These are phyloP conservation scores for Jamesozyma gamospora DNA, from an alignment of 805 yeast genomes.

Conservation along the genomic window DNA sequence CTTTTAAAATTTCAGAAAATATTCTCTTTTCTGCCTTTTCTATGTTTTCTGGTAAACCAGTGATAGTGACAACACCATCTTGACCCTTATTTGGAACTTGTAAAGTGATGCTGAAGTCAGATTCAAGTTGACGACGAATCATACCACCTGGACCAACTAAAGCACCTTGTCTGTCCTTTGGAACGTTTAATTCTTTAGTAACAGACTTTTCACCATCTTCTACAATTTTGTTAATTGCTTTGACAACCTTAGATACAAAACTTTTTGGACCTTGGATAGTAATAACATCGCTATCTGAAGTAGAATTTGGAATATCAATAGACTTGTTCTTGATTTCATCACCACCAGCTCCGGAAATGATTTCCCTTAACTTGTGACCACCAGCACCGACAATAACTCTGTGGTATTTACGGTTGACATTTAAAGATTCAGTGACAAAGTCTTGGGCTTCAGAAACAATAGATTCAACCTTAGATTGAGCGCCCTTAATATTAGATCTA, in stretches of 20 bases:
- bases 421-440: slow-evolving; percentile 44
- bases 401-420: slow-evolving; percentile 66
- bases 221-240: slow-evolving; percentile 53
- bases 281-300: slow-evolving; percentile 47
- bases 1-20: slow-evolving; percentile 44
- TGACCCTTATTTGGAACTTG: slow-evolving; percentile 54
- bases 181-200: slow-evolving; percentile 44
- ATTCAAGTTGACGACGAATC: slow-evolving; percentile 60
- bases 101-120: slow-evolving; percentile 53
- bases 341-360: slow-evolving; percentile 73
- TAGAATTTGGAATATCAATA: slow-evolving; percentile 54
- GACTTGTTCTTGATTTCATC: slow-evolving; percentile 32
- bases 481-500: slow-evolving; percentile 61
- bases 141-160: slow-evolving; percentile 77
- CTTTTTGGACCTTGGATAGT: slow-evolving; percentile 64
- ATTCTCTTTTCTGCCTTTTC: slow-evolving; percentile 56
- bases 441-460: slow-evolving; percentile 61
- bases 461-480: slow-evolving; percentile 49
- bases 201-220: slow-evolving; percentile 51
- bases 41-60: slow-evolving; percentile 59
- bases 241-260: slow-evolving; percentile 59
- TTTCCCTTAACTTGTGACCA: slow-evolving; percentile 64
- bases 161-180: slow-evolving; percentile 64
- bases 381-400: slow-evolving; percentile 68
- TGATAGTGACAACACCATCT: slow-evolving; percentile 43